Evolutionary conservation across 139 green algal species (phyloP), one percentile per base, ranked within the genome.

Genomic region (Chlamydomonas applanata): DNA sequence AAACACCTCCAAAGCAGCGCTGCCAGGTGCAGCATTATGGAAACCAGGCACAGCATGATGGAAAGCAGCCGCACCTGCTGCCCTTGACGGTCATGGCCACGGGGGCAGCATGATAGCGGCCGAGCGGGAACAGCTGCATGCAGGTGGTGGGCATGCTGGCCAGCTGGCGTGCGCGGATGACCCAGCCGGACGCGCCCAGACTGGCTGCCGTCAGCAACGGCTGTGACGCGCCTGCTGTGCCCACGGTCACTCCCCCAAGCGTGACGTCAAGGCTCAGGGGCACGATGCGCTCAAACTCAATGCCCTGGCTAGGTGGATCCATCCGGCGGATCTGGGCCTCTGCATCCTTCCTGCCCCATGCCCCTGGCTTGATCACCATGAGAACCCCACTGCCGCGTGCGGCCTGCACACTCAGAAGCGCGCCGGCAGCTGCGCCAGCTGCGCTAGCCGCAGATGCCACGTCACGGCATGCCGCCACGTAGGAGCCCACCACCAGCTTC

Each of bases 161-260:
- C 52, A 82, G 57, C 75, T 94, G 90, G 34, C 88, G 78, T 0
- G 82, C 87, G 0, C 89, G 62, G 30, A 87, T 86, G 3, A 90
- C 61, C 25, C 80, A 64, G 17, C 89, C 89, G 1, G 54, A 75
- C 2, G 88, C 63, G 0, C 61, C 44, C 14, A 81, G 45, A 24
- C 27, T 72, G 20, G 56, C 57, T 9, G 83, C 76, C 1, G 89
- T 66, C 40, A 75, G 30, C 1, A 53, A 22, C 35, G 40, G 36
- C 22, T 72, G n/a, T 22, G 22, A 27, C 11, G 44, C 65, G 20
- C 56, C 49, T 40, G 67, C 34, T 1, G 36, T 0, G 0, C 45
- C 7, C 40, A 62, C 71, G 34, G 54, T 59, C 22, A 85, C 60
- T 25, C 69, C 79, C 11, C 71, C 33, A 16, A 83, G 36, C 0